Base-by-base conservation (phyloP, 2,329 filamentous ascomycete genomes). In the Cladophialophora carrionii region DNA sequence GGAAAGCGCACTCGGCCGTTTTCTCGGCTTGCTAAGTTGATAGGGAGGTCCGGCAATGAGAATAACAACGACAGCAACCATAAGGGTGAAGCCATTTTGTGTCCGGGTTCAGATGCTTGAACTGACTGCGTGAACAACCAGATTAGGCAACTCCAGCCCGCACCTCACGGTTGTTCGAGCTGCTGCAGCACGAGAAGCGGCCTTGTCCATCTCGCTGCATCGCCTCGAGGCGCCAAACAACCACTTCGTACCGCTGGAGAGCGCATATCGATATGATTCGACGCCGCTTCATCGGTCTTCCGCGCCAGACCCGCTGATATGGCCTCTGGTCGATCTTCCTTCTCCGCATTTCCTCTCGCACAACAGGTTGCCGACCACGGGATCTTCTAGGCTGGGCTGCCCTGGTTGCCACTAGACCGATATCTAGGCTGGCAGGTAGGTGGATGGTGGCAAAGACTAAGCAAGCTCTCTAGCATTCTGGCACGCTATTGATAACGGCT, bases 1-100 rank as follows among this genome's bases (percentile, higher is more conserved):
- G 7, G 63, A 63, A 41, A 57, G 60, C 4, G 55, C 67, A 5
- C 57, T 70, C 20, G 46, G 37, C 52, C 61, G 56, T 5, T 70
- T 67, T 32, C 57, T 70, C 31, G 64, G 63, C 14, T 26, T 49
- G 17, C 34, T 66, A 24, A 20, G 29, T 8, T 29, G 31, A 12
- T 8, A 29, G 9, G 10, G 24, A 20, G 37, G 8, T 24, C 51
- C n/a, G 54, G 6, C 20, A 57, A 43, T 8, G n/a, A 22, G 17
- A 57, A 43, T 20, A 20, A n/a, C 24, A 22, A 26, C 8, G 26
- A 6, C 26, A 6, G 6, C 26, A 29, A 29, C 6, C 26, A 29
- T 29, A 6, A 57, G 54, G n/a, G 22, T 46, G 31, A 37, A 14
- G 5, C n/a, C n/a, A 29, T 22, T 4, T 22, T 9, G 9, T 9